Base-by-base conservation (phyloP, 2,329 filamentous ascomycete species). In the Metarhizium humberi region DNA sequence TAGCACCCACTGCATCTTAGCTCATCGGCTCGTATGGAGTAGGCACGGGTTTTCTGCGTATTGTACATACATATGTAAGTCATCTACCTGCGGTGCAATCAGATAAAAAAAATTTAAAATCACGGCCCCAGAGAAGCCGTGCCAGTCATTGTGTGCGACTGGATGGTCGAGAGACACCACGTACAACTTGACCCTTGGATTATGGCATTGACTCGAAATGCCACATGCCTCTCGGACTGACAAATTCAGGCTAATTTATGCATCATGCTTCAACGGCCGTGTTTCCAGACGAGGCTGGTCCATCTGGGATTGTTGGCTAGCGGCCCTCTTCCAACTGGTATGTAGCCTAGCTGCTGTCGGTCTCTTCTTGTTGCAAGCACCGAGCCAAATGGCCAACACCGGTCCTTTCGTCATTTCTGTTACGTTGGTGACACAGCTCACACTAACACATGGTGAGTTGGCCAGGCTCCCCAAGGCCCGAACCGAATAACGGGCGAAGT, bases 1-100 rank as follows among this genome's bases (percentile, higher is more conserved):
- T 34, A 34, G 55, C 59, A 58, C 54, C 45, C 51, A 53, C 50
- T 48, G 47, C 46, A 50, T 53, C 18, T 55, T 57, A 50, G 56
- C 46, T 50, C 50, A 46, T 52, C 42, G 32, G 36, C 8, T 49
- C 30, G 32, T 8, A 51, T 42, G 50, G 30, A 48, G 45, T n/a
- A n/a, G 36, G 18, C 3, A 45, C 42, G 25, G 51, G 51, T 11
- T 13, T 36, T 53, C n/a, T 40, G 14, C 10, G 14, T 40, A 40
- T 14, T 13, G 38, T 40, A 40, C 38, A 20, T 20, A 18, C n/a
- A 45, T 48, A 48, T 48, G 45, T 48, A 48, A 30, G 45, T 48
- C 45, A 48, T 48, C 13, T 16, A 32, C 45, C 45, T 48, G 45
- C 20, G 25, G 45, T 48, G 45, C 45, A 34, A 48, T 48, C 45